Conservation (phyloP, 2,329 filamentous ascomycete genomes). For the Fusarium napiforme region DNA sequence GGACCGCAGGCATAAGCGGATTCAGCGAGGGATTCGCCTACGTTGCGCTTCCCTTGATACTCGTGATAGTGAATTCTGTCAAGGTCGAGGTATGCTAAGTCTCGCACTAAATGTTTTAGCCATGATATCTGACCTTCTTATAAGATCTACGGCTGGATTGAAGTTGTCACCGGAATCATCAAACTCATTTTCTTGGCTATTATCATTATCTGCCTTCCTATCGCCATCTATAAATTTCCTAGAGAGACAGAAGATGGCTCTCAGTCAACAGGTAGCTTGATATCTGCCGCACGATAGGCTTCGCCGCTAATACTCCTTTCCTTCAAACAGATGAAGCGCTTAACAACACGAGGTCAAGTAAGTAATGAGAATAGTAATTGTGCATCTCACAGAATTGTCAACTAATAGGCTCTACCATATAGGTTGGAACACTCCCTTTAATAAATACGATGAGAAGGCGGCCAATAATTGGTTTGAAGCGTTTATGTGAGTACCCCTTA, state of each 20-base stretch:
- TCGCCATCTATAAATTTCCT: not conserved
- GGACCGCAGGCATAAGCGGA: not conserved
- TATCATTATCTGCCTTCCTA: not conserved
- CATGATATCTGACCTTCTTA: not conserved
- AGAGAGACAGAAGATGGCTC: not conserved
- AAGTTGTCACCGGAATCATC: not conserved
- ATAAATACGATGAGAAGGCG: not conserved
- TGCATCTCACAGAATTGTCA: no score
- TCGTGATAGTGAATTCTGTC: not conserved
- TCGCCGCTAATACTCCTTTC: not conserved
- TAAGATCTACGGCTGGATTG: not conserved
- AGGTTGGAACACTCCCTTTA: not conserved
- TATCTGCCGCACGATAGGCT: not conserved
- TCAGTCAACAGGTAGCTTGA: not conserved
- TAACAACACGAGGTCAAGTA: not conserved
- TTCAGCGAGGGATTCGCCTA: not conserved
- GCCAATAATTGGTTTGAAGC: not conserved
- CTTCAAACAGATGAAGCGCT: not conserved
- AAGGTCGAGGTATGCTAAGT: not conserved
- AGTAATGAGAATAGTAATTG: not conserved
- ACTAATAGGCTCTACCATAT: not conserved
- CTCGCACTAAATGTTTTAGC: fast-evolving
- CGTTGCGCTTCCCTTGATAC: not conserved
- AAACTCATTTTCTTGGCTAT: not conserved
- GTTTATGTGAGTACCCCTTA: not conserved